Base-by-base conservation (phyloP, 1,284 basidiomycete genomes). In the Puccinia polysora region DNA sequence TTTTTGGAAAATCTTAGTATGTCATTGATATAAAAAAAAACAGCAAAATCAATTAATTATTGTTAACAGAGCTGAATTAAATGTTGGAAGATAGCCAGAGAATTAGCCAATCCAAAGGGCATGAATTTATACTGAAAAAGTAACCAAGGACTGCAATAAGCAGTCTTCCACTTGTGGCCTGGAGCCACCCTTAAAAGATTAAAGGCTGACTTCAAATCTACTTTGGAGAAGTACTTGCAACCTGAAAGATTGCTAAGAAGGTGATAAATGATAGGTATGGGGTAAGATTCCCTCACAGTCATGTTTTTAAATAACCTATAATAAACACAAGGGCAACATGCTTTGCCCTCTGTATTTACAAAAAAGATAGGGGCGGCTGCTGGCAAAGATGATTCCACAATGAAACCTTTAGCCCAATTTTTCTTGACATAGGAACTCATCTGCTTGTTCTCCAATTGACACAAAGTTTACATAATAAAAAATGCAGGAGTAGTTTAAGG, bases 21-120 rank as follows among this genome's bases (percentile, higher is more conserved):
- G 36, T 59, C 32, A 38, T 59, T 25, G 15, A 38, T 6, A 34
- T 34, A 38, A 30, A 34, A 10, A 38, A 59, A 59, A 32, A 7
- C 12, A 38, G 36, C 12, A 18, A 5, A 12, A 59, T 59, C n/a
- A 36, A 59, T 30, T 18, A 78, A 43, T 58, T 79, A 75, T 0
- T 70, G 38, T 50, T 81, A 76, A 28, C 69, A 53, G 3, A 10
- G n/a, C 28, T 63, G 38, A 4, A 47, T 28, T 43, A 79, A 74
- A 28, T 67, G 65, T 65, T 82, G 80, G 75, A 81, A 80, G 0
- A 77, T 75, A 1, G 80, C 77, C 0, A 81, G 82, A 0, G 80
- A 80, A 73, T 83, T 83, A 53, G 78, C 80, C 2, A 83, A 75
- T 0, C 82, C 79, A 62, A 82, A 82, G 0, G 80, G 81, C 79